These are phyloP conservation scores for Laguncularia racemosa DNA, from an alignment of 345 rosid genomes.

Conservation along the genomic window DNA sequence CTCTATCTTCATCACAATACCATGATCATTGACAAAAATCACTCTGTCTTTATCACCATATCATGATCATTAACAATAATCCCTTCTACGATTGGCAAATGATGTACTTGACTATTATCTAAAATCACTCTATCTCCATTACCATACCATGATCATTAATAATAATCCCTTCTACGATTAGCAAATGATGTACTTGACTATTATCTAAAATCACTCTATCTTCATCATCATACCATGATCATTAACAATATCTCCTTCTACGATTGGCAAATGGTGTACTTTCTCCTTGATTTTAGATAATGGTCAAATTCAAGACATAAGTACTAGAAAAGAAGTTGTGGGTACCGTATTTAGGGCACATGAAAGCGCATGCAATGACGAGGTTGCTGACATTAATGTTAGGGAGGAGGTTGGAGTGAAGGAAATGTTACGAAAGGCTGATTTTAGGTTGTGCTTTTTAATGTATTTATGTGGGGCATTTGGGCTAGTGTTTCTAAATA, in stretches of 20 bases:
- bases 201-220: neutral
- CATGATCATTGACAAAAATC: no score
- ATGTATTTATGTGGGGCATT: constrained; percentile 65
- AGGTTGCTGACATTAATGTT: constrained; percentile 12
- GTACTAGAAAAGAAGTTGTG: neutral
- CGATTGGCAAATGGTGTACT: constrained; percentile 5
- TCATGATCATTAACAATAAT: neutral
- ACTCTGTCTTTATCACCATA: constrained; percentile 55
- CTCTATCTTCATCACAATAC: no score
- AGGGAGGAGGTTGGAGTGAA: constrained; percentile 64
- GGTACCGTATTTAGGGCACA: neutral
- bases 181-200: no score
- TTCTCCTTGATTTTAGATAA: neutral
- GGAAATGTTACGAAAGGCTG: constrained; percentile 43
- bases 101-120: neutral
- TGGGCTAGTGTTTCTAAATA: constrained; percentile 69
- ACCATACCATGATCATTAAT: constrained; percentile 14
- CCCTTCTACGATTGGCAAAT: no score
- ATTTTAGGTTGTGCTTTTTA: constrained; percentile 72
- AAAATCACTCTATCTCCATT: constrained; percentile 64
- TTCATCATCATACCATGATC: neutral
- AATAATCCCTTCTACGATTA: no score
- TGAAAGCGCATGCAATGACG: neutral
- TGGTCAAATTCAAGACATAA: neutral
- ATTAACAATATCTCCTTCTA: neutral